Evolutionary conservation across 2,329 filamentous ascomycete species (phyloP).

Genomic region (Penicillium brasilianum): DNA sequence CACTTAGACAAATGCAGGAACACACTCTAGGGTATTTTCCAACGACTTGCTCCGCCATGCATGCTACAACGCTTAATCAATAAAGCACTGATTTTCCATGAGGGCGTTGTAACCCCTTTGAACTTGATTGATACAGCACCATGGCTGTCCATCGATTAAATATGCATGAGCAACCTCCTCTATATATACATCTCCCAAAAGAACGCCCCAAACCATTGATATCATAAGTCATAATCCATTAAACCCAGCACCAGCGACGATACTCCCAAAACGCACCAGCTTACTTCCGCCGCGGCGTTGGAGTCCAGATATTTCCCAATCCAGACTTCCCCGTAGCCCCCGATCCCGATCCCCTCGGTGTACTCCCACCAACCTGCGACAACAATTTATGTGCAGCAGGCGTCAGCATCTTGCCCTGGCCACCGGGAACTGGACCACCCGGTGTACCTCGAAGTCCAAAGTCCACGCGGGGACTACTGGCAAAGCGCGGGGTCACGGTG

Average conservation of each 20-base stretch:
- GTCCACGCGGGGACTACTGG: constrained; percentile 47
- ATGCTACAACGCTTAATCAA: no score
- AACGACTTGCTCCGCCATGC: not conserved
- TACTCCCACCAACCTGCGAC: constrained; percentile 41
- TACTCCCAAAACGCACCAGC: not conserved
- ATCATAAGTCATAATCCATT: constrained; percentile 23
- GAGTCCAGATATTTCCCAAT: constrained; percentile 28
- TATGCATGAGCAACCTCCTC: not conserved
- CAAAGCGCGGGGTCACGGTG: constrained; percentile 41
- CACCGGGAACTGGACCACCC: constrained; percentile 23
- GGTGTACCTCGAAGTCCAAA: constrained; percentile 37
- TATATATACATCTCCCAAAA: not conserved
- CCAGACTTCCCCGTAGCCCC: constrained; percentile 19
- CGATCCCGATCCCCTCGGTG: constrained; percentile 29
- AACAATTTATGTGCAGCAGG: constrained; percentile 52
- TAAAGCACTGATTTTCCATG: no score
- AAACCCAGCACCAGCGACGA: not conserved
- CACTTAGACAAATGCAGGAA: no score
- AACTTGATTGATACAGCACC: not conserved
- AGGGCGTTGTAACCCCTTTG: no score
- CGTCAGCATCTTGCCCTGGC: constrained; percentile 44
- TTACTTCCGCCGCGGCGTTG: constrained; percentile 27
- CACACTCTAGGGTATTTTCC: no score
- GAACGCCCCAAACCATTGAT: constrained; percentile 12
- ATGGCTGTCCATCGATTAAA: not conserved